phyloP scores from a whole-genome alignment of 768 basidiomycete species.

The Leccinum obscurum region DNA sequence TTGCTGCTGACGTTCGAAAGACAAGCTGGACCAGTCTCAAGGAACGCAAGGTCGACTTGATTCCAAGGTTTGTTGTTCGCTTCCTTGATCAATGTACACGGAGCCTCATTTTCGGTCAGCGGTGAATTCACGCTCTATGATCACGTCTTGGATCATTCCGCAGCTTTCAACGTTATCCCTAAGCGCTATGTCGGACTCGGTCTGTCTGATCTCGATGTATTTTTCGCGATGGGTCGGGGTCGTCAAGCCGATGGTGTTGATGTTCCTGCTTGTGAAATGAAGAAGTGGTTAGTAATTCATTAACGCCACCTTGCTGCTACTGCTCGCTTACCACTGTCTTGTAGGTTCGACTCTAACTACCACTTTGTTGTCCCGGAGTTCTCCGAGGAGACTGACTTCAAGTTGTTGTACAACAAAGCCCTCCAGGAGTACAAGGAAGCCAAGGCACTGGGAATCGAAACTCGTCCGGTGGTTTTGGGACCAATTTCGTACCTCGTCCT shows the following conservation, averaged over 20 bases:
- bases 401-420: constrained; percentile 93
- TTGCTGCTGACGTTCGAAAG: constrained; percentile 85
- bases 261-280: constrained; percentile 98
- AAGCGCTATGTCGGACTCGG: constrained; percentile 87
- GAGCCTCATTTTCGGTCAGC: constrained; percentile 44
- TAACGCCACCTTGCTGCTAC: not conserved
- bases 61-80: constrained; percentile 72
- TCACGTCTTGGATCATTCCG: constrained; percentile 96
- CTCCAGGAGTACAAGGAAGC: constrained; percentile 95
- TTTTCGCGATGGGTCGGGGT: constrained; percentile 99
- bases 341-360: constrained; percentile 98
- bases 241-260: constrained; percentile 94
- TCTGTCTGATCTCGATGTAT: constrained; percentile 88
- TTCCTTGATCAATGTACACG: constrained; percentile 5
- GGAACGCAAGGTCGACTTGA: constrained; percentile 79
- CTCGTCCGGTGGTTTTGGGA: constrained; percentile 95
- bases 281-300: constrained; percentile 81
- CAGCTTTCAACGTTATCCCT: constrained; percentile 95
- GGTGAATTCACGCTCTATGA: constrained; percentile 99
- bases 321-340: constrained; percentile 2
- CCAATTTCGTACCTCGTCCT: constrained; percentile 94
- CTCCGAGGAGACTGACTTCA: constrained; percentile 88
- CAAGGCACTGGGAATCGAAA: constrained; percentile 80
- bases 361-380: constrained; percentile 98
- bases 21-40: constrained; percentile 86